Conservation (phyloP, 768 basidiomycete species). For the Boletus barrowsii region DNA sequence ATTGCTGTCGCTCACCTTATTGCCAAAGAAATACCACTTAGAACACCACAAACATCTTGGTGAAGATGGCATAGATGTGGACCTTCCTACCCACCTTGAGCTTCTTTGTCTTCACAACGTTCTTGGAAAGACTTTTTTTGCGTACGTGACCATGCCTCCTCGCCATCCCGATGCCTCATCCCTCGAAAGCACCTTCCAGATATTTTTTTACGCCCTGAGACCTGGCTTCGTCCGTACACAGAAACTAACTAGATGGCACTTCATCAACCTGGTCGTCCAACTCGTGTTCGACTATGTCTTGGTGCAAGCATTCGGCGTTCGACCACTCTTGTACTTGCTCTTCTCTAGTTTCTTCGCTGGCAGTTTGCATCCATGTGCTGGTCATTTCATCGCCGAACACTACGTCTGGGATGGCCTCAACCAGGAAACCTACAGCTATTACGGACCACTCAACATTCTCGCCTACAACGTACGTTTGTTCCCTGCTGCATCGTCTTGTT, state of each 20-base stretch:
- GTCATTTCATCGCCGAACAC: constrained; percentile 97
- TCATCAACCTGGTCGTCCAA: constrained; percentile 69
- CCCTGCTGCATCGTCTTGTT: not conserved
- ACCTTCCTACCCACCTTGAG: constrained; percentile 86
- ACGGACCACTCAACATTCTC: constrained; percentile 83
- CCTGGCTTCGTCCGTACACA: constrained; percentile 91
- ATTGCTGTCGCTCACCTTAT: constrained; percentile 3
- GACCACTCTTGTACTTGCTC: constrained; percentile 75
- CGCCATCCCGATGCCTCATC: constrained; percentile 5
- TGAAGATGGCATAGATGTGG: constrained; percentile 94
- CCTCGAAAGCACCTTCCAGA: constrained; percentile 84
- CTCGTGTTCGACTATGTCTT: constrained; percentile 71
- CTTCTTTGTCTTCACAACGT: constrained; percentile 89
- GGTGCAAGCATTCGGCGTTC: constrained; percentile 42
- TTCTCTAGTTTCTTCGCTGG: constrained; percentile 95
- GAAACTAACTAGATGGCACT: constrained; percentile 78
- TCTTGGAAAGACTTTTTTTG: constrained; percentile 96
- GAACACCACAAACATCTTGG: constrained; percentile 97
- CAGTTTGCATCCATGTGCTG: constrained; percentile 91
- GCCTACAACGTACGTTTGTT: constrained; percentile 83
- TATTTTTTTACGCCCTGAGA: constrained; percentile 95
- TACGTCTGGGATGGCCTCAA: constrained; percentile 89
- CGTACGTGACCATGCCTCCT: constrained; percentile 47
- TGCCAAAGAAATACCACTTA: constrained; percentile 76
- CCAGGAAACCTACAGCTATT: constrained; percentile 98